Evolutionary conservation across 306 rosid genomes (phyloP).

Genomic region (Prunus mira): DNA sequence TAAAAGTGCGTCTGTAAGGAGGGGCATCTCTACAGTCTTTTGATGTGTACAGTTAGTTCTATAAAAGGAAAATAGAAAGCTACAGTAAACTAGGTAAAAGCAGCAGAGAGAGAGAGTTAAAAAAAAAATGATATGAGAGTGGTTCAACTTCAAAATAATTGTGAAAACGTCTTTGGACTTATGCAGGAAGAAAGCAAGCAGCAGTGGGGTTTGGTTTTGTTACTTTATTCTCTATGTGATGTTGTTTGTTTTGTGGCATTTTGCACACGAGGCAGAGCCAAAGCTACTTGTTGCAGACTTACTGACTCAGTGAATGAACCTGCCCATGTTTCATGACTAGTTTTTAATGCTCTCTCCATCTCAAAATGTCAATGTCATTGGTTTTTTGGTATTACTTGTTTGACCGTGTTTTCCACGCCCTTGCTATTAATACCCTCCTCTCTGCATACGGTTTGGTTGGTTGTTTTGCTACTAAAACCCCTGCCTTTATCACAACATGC

Average conservation of each 20-base stretch:
- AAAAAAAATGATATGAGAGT: neutral
- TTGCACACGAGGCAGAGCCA: slow-evolving; percentile 18
- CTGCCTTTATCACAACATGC: too few species aligned
- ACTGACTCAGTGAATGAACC: slow-evolving; percentile 23
- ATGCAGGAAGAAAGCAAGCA: neutral
- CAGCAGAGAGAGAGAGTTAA: neutral
- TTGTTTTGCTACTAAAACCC: too few species aligned
- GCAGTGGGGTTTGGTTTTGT: slow-evolving; percentile 1
- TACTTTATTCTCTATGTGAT: neutral
- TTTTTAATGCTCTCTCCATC: neutral
- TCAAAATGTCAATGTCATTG: slow-evolving; percentile 16
- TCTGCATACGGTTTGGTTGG: too few species aligned
- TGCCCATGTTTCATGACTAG: slow-evolving; percentile 18
- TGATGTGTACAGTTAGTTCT: slow-evolving; percentile 58
- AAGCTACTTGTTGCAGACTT: slow-evolving; percentile 23
- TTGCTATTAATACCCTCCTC: neutral
- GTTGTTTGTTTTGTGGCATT: slow-evolving; percentile 22
- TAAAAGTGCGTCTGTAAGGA: slow-evolving; percentile 4
- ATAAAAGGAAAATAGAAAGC: slow-evolving; percentile 27
- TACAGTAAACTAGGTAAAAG: slow-evolving; percentile 22
- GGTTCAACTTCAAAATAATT: slow-evolving; percentile 12
- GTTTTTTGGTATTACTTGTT: slow-evolving; percentile 18
- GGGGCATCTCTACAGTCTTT: slow-evolving; percentile 23
- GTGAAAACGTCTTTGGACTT: slow-evolving; percentile 39
- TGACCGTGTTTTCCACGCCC: slow-evolving; percentile 28